Percentiles rank a stretch among this genome's conserved stretches.
Evolutionary conservation across 1,284 basidiomycete species (phyloP).

Genomic region (Schizopora paradoxa): DNA sequence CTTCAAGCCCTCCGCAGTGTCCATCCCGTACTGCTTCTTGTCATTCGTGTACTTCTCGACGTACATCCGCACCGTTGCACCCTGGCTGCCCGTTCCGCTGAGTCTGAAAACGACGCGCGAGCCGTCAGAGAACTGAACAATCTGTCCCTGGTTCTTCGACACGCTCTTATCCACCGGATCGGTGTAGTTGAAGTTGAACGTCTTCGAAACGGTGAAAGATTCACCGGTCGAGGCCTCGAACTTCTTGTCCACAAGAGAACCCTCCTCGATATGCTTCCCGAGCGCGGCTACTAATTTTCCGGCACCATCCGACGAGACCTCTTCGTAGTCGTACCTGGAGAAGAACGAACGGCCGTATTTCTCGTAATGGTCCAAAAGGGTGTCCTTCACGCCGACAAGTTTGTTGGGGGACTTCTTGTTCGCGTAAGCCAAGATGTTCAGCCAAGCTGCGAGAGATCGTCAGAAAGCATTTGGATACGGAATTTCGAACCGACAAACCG

Average conservation of each 20-base stretch:
- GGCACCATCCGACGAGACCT: slow-evolving; percentile 89
- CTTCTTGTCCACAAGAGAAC: slow-evolving; percentile 61
- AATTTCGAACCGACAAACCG: slow-evolving; percentile 44
- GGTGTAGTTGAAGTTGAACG: slow-evolving; percentile 92
- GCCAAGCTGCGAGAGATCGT: slow-evolving; percentile 66
- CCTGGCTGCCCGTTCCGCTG: slow-evolving; percentile 92
- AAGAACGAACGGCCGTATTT: slow-evolving; percentile 98
- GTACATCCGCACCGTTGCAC: slow-evolving; percentile 92
- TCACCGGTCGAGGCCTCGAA: slow-evolving; percentile 66
- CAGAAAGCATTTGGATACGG: slow-evolving; percentile 3
- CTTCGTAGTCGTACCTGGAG: slow-evolving; percentile 98
- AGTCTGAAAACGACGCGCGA: slow-evolving; percentile 93
- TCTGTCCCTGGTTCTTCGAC: slow-evolving; percentile 94
- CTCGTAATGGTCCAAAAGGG: slow-evolving; percentile 83
- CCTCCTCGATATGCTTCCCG: slow-evolving; percentile 63
- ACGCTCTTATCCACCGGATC: slow-evolving; percentile 96
- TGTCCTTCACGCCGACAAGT: slow-evolving; percentile 82
- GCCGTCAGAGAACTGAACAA: slow-evolving; percentile 88
- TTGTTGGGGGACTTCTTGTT: slow-evolving; percentile 78
- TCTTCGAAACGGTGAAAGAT: slow-evolving; percentile 74
- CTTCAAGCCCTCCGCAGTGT: slow-evolving; percentile 87
- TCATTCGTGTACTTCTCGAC: slow-evolving; percentile 91
- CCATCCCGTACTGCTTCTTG: slow-evolving; percentile 62
- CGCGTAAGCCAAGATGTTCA: slow-evolving; percentile 93
- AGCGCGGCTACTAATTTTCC: slow-evolving; percentile 80